Conservation (phyloP, 140 eudicot species). For the Anethum foeniculum region DNA sequence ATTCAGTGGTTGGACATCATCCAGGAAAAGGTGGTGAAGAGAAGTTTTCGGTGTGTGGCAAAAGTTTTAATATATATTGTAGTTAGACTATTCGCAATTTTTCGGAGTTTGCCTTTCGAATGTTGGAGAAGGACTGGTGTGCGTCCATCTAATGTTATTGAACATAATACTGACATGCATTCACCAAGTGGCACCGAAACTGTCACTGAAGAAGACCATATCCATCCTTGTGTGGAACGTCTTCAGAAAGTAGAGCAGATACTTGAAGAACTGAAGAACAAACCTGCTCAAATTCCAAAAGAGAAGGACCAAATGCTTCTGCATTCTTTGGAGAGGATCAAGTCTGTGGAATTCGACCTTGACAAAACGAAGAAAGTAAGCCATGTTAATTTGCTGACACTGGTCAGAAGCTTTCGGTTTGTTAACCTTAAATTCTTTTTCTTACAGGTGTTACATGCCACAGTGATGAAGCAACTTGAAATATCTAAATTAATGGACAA, state of each 20-base stretch:
- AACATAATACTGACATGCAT: conserved; percentile 22
- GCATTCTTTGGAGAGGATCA: conserved; percentile 73
- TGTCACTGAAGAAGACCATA: conserved; percentile 27
- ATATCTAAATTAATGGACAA: conserved; percentile 52
- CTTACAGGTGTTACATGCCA: conserved; percentile 55
- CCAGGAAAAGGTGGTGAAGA: conserved; percentile 51
- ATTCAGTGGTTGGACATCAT: conserved; percentile 30
- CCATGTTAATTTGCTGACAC: neutral
- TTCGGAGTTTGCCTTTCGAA: conserved; percentile 33
- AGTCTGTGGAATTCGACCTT: conserved; percentile 74
- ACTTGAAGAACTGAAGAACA: conserved; percentile 55
- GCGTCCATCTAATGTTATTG: conserved; percentile 34
- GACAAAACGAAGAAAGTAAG: conserved; percentile 75
- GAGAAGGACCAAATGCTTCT: conserved; percentile 72
- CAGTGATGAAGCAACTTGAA: conserved; percentile 62
- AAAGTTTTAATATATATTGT: conserved; percentile 35
- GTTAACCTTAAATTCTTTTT: neutral
- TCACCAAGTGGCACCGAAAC: conserved; percentile 24
- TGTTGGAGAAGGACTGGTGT: conserved; percentile 35
- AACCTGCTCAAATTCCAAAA: conserved; percentile 54
- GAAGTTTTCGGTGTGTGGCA: conserved; percentile 41
- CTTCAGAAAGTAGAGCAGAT: conserved; percentile 55
- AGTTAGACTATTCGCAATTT: conserved; percentile 27
- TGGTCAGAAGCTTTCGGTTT: neutral
- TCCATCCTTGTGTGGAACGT: conserved; percentile 65